Percentiles rank a stretch among this genome's conserved stretches.
phyloP scores from a whole-genome alignment of 179 eudicot species.

The Corrigiola litoralis region DNA sequence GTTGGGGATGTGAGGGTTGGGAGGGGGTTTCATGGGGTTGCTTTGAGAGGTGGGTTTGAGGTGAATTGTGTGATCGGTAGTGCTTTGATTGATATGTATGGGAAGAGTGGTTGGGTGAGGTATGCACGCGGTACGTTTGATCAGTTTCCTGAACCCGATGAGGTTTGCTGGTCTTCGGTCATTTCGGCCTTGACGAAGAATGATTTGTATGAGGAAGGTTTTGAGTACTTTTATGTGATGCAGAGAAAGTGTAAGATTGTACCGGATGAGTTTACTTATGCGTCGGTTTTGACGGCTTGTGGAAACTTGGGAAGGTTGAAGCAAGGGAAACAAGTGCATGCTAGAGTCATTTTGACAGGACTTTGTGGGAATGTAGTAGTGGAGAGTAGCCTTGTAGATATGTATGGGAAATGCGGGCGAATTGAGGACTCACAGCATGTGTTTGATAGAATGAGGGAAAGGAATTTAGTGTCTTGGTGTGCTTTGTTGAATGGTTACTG shows the following conservation, averaged over 20 bases:
- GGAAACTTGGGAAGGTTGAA: constrained; percentile 32
- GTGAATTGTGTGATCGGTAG: constrained; percentile 31
- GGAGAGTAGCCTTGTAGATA: constrained; percentile 40
- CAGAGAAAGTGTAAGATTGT: constrained; percentile 35
- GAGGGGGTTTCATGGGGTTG: constrained; percentile 37
- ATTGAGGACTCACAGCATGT: constrained; percentile 24
- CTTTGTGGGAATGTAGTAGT: constrained; percentile 30
- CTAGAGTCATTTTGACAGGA: constrained; percentile 22
- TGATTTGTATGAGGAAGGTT: constrained; percentile 54
- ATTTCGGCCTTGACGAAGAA: constrained; percentile 60
- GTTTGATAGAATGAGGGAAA: constrained; percentile 35
- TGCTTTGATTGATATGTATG: constrained; percentile 39
- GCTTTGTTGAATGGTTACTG: constrained; percentile 46
- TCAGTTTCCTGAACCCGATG: constrained; percentile 43
- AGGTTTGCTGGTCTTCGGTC: constrained; percentile 69
- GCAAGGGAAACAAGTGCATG: constrained; percentile 43
- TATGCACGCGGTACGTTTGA: constrained; percentile 34
- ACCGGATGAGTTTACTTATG: constrained; percentile 38
- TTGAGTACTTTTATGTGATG: constrained; percentile 49
- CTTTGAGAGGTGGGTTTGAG: constrained; percentile 30
- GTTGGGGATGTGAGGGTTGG: constrained; percentile 35
- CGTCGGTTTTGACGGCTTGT: constrained; percentile 40
- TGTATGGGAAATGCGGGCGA: constrained; percentile 43
- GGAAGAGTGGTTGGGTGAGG: constrained; percentile 22
- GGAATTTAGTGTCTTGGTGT: constrained; percentile 39